phyloP scores from a whole-genome alignment of 164 flowering plant genomes.

The Amborella trichopoda region DNA sequence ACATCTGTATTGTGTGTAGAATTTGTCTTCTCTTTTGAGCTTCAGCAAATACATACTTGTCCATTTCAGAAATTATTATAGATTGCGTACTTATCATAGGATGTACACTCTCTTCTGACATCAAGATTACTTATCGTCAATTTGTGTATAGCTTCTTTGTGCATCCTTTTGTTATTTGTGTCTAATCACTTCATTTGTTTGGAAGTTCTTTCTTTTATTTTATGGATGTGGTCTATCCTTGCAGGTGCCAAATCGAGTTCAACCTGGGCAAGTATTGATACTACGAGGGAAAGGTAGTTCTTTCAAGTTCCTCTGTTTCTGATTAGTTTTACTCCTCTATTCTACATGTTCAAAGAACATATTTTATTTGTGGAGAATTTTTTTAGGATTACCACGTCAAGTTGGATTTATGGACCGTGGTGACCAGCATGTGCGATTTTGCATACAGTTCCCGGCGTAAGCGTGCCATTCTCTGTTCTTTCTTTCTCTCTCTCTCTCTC shows the following conservation, averaged over 20 bases:
- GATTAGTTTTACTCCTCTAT: neutral
- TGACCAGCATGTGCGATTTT: constrained; percentile 76
- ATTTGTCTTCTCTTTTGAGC: too few species aligned
- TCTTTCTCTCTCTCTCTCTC: too few species aligned
- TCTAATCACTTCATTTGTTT: neutral
- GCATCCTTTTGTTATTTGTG: too few species aligned
- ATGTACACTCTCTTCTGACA: too few species aligned
- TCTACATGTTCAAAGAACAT: neutral
- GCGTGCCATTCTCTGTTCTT: constrained; percentile 10
- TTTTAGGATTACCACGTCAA: constrained; percentile 61
- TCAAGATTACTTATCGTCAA: too few species aligned
- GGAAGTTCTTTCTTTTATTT: neutral
- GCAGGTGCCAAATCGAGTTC: constrained; percentile 91
- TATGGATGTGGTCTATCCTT: constrained; percentile 7
- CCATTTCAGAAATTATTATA: too few species aligned
- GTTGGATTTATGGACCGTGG: constrained; percentile 58
- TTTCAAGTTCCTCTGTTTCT: neutral
- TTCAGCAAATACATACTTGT: too few species aligned
- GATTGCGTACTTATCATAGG: too few species aligned
- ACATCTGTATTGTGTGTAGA: too few species aligned
- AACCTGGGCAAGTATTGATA: constrained; percentile 60
- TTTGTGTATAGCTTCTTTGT: too few species aligned
- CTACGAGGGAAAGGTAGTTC: constrained; percentile 80
- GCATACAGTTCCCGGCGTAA: constrained; percentile 66
- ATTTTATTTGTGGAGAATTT: constrained; percentile 1